Conservation (phyloP, 768 basidiomycete genomes). For the Termitomyces sp. region DNA sequence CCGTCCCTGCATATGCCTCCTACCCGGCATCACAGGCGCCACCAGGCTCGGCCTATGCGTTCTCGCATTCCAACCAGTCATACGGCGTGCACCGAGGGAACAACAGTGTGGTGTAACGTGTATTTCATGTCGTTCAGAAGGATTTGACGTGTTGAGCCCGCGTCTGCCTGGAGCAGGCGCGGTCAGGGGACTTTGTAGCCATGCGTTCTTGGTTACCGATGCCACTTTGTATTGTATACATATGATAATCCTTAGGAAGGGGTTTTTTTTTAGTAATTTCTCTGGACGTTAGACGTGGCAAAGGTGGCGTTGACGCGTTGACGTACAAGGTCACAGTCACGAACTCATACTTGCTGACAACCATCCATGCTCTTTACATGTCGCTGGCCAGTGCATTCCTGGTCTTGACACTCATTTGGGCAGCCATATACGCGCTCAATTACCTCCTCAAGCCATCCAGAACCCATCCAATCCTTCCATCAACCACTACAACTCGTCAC, state of each 20-base stretch:
- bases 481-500: neutral
- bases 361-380: constrained; percentile 20
- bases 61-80: constrained; percentile 16
- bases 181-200: constrained; percentile 17
- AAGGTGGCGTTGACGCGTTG: no score
- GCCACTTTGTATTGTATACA: constrained; percentile 15
- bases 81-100: constrained; percentile 18
- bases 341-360: neutral
- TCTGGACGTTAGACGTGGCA: neutral
- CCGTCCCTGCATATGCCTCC: constrained; percentile 22
- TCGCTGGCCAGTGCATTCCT: constrained; percentile 21
- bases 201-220: constrained; percentile 18
- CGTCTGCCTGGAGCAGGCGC: constrained; percentile 19
- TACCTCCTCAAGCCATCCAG: constrained; percentile 15
- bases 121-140: neutral
- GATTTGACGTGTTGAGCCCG: constrained; percentile 14
- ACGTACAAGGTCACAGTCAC: neutral
- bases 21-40: constrained; percentile 11
- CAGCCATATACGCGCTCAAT: constrained; percentile 22
- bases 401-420: constrained; percentile 25
- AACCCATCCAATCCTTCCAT: constrained; percentile 14
- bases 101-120: constrained; percentile 17
- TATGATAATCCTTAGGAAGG: constrained; percentile 14
- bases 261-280: neutral
- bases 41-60: constrained; percentile 15